phyloP scores from a whole-genome alignment of 2,329 filamentous ascomycete genomes.

The Hortaea werneckii region DNA sequence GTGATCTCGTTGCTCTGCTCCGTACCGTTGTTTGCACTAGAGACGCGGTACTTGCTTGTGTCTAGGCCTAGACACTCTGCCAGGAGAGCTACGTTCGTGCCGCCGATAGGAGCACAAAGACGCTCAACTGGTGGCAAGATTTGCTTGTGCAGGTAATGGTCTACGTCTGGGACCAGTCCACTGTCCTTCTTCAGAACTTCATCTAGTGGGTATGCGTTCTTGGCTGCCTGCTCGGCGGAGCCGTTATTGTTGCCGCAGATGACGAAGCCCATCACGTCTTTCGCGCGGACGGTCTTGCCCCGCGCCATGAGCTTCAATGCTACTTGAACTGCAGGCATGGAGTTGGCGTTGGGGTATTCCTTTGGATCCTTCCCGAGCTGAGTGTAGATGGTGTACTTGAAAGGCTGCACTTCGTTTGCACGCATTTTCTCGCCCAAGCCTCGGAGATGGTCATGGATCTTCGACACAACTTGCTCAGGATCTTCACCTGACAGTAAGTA shows the following conservation, averaged over 20 bases:
- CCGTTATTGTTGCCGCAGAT: conserved; percentile 65
- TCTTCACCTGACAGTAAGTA: conserved; percentile 93
- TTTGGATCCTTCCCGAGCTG: conserved; percentile 90
- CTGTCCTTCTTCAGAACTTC: conserved; percentile 73
- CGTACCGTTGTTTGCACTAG: conserved; percentile 39
- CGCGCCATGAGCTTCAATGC: conserved; percentile 77
- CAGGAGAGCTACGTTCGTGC: conserved; percentile 80
- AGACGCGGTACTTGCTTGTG: conserved; percentile 72
- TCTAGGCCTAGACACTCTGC: conserved; percentile 92
- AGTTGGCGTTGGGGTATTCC: conserved; percentile 88
- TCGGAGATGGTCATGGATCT: conserved; percentile 86
- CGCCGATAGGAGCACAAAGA: conserved; percentile 88
- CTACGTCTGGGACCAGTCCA: conserved; percentile 75
- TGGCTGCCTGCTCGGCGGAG: conserved; percentile 59
- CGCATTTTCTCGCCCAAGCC: conserved; percentile 82
- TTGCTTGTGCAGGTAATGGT: conserved; percentile 97
- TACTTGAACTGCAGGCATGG: conserved; percentile 95
- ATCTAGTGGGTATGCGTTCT: conserved; percentile 77
- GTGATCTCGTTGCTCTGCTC: conserved; percentile 63
- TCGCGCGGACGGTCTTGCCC: conserved; percentile 79
- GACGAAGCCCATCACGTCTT: conserved; percentile 93
- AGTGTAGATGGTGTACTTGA: conserved; percentile 96
- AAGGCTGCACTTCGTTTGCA: conserved; percentile 58
- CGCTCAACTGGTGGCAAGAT: conserved; percentile 96
- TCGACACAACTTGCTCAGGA: conserved; percentile 72